Conservation (phyloP, 768 basidiomycete species). For the Boletus rubroflammeus region DNA sequence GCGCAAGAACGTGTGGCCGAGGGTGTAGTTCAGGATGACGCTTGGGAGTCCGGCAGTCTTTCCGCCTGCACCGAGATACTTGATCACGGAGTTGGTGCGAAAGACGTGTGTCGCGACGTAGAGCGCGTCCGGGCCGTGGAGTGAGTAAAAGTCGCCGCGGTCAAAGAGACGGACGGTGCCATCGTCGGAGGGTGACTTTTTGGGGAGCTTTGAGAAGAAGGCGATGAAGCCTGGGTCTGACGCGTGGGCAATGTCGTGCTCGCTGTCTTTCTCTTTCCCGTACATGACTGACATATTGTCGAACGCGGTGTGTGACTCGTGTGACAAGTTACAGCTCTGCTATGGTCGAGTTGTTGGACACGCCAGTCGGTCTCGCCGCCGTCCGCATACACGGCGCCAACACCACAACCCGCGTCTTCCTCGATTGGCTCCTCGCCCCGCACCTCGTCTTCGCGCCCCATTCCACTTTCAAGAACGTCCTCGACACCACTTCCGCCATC, state of each 20-base stretch:
- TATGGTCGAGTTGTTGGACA: slow-evolving; percentile 40
- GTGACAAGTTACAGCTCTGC: slow-evolving; percentile 15
- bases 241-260: slow-evolving; percentile 27
- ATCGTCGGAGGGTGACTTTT: slow-evolving; percentile 62
- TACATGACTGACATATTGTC: slow-evolving; percentile 60
- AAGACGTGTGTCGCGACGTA: slow-evolving; percentile 81
- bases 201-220: slow-evolving; percentile 59
- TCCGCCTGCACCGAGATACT: slow-evolving; percentile 74
- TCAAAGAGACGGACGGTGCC: slow-evolving; percentile 89
- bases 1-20: slow-evolving; percentile 78
- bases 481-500: slow-evolving; percentile 67
- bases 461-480: slow-evolving; percentile 55
- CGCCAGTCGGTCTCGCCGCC: slow-evolving; percentile 64
- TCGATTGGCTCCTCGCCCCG: slow-evolving; percentile 74
- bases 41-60: slow-evolving; percentile 62
- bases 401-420: slow-evolving; percentile 74
- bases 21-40: slow-evolving; percentile 69
- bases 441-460: slow-evolving; percentile 35
- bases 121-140: slow-evolving; percentile 85
- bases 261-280: slow-evolving; percentile 57
- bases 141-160: slow-evolving; percentile 81
- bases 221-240: slow-evolving; percentile 69
- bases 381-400: slow-evolving; percentile 80
- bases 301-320: slow-evolving; percentile 23
- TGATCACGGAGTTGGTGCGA: slow-evolving; percentile 88